Evolutionary conservation across 106 monocot genomes (phyloP), one percentile per base, ranked within the genome.

Genomic region (Dendrobium catenatum): DNA sequence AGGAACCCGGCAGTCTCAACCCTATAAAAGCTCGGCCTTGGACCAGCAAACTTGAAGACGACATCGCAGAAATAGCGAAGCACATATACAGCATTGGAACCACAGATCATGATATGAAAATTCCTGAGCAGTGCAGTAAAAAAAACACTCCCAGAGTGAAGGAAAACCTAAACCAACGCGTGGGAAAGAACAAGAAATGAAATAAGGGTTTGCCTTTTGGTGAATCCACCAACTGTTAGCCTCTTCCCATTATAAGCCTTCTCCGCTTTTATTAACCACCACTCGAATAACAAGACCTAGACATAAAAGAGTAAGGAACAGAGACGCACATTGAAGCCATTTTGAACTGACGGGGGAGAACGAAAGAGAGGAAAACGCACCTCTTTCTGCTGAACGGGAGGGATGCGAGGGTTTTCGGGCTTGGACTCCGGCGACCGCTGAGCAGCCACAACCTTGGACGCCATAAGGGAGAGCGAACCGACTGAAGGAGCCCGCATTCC

Each of bases 251-350:
- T 70, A 42, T 54, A 37, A 51, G 17, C 81, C 67, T 55, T 73
- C 41, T 73, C 41, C 16, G 55, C 55, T 73, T 55, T 73, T 20
- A 55, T 40, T 55, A 81, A 55, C 81, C 81, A 81, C 81, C 81
- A 81, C 26, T 81, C 81, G 41, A 26, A 33, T 37, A 81, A 55
- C 54, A 56, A 81, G 55, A 81, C 81, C 81, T 81, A 80, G 47
- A 16, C 3, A 68, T 68, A 11, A 13, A 33, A 16, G 22, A 44
- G 20, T 74, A 74, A 74, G 74, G 44, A 44, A 19, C 44, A 19
- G 20, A 7, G 74, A 1, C 43, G 74, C 43, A 44, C 6, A 42
- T 1, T 42, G 20, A 72, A 26, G 37, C 40, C 72, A 16, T 37
- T 37, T 72, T 74, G 9, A 42, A n/a, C 19, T 19, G 13, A 42